These are phyloP conservation scores for Colletotrichum sp. DNA, from an alignment of 2,329 filamentous ascomycete species.

Conservation along the genomic window DNA sequence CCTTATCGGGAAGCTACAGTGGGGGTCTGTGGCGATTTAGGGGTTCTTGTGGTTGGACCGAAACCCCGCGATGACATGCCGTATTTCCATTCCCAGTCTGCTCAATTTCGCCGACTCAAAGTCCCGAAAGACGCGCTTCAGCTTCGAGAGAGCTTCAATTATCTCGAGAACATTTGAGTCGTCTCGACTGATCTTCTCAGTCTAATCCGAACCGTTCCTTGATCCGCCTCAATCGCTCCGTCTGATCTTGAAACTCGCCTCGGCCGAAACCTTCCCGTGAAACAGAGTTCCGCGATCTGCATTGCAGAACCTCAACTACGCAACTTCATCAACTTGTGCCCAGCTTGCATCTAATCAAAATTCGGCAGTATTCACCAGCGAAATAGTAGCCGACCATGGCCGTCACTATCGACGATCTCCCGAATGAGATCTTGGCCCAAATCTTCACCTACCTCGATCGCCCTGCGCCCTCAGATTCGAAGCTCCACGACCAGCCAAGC, in stretches of 20 bases:
- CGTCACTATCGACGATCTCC: conserved; percentile 44
- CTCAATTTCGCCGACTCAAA: neutral
- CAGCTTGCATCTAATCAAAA: neutral
- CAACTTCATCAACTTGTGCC: neutral
- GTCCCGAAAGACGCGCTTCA: neutral
- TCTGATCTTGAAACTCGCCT: conserved; percentile 6
- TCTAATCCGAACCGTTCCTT: neutral
- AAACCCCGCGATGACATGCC: conserved; percentile 1
- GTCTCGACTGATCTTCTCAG: neutral
- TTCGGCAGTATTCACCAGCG: neutral
- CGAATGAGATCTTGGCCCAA: conserved; percentile 64
- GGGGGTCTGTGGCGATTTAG: neutral
- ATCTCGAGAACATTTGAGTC: neutral
- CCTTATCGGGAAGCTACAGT: neutral
- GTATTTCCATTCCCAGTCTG: neutral
- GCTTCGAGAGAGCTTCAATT: neutral
- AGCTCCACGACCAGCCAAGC: conserved; percentile 55
- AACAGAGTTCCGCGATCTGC: neutral
- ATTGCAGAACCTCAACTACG: neutral
- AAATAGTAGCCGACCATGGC: neutral
- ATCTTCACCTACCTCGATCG: conserved; percentile 61
- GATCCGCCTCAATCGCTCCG: neutral
- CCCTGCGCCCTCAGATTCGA: conserved; percentile 51
- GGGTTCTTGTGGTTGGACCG: neutral
- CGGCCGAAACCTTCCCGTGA: neutral